Evolutionary conservation across 805 yeast genomes (phyloP).

Genomic region (Wickerhamiella hasegawae): DNA sequence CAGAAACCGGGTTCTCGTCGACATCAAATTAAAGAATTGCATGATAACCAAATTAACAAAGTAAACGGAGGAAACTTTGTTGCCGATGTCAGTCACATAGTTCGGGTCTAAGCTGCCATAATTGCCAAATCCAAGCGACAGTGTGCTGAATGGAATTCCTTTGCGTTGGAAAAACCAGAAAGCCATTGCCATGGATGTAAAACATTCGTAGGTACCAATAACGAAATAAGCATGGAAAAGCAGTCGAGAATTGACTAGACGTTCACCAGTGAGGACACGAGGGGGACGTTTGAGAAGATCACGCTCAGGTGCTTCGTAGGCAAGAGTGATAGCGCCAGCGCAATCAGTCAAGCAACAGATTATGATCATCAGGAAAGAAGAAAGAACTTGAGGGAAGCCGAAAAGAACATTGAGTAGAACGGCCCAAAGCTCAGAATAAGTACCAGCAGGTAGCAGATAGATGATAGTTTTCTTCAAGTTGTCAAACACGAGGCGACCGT

Average conservation of each 20-base stretch:
- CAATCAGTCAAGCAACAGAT: conserved; percentile 34
- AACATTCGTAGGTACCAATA: conserved; percentile 28
- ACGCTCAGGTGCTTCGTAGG: conserved; percentile 29
- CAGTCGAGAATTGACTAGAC: conserved; percentile 26
- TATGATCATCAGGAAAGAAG: conserved; percentile 36
- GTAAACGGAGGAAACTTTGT: conserved; percentile 29
- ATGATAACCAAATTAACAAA: conserved; percentile 32
- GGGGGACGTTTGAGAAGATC: conserved; percentile 29
- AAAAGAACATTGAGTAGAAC: conserved; percentile 31
- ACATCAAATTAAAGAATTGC: conserved; percentile 31
- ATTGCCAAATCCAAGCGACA: conserved; percentile 26
- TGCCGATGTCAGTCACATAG: conserved; percentile 11
- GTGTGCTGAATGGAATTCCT: conserved; percentile 24
- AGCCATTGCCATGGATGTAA: conserved; percentile 27
- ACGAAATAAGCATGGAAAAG: conserved; percentile 29
- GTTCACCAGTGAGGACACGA: too few species aligned
- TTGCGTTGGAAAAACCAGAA: conserved; percentile 22
- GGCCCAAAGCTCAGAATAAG: conserved; percentile 36
- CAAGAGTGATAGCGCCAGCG: conserved; percentile 28
- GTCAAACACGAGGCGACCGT: conserved; percentile 42
- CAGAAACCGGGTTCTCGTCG: conserved; percentile 28
- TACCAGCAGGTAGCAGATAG: conserved; percentile 40
- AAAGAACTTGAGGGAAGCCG: conserved; percentile 34
- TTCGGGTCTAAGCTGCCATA: too few species aligned
- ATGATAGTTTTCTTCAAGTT: conserved; percentile 65